phyloP scores from a whole-genome alignment of 2,329 filamentous ascomycete genomes.

The Apiospora pterosperma region DNA sequence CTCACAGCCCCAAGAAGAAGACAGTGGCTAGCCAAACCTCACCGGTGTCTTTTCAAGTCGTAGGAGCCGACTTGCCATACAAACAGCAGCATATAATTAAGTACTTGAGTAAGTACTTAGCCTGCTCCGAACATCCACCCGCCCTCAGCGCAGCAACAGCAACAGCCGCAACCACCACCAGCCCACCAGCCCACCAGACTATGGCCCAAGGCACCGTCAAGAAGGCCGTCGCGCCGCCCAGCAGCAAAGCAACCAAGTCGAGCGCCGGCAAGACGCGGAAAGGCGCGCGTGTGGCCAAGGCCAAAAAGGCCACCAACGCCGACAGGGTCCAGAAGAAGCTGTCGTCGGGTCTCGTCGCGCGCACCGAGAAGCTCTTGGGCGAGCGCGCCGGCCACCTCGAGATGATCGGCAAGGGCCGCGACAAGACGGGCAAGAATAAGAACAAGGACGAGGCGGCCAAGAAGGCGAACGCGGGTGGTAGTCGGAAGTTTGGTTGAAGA shows the following conservation, averaged over 20 bases:
- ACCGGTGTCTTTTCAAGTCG: background rate
- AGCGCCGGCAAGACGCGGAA: constrained; percentile 33
- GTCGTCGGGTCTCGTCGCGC: constrained; percentile 48
- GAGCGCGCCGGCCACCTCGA: constrained; percentile 59
- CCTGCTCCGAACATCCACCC: background rate
- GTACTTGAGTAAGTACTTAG: too few species aligned
- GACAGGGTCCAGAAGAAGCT: constrained; percentile 55
- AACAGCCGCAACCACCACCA: background rate
- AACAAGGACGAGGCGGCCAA: constrained; percentile 27
- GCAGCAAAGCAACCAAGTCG: constrained; percentile 40
- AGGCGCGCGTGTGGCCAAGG: constrained; percentile 27
- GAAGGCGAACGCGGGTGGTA: constrained; percentile 14
- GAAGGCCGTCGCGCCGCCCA: constrained; percentile 34
- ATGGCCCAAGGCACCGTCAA: constrained; percentile 58
- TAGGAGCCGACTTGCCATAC: background rate
- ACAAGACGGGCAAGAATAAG: constrained; percentile 37
- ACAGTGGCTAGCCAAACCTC: background rate
- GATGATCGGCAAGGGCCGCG: constrained; percentile 48
- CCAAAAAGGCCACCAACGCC: constrained; percentile 30
- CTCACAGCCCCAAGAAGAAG: background rate
- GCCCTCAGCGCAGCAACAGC: background rate
- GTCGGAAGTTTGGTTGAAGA: constrained; percentile 20
- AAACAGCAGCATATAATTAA: background rate
- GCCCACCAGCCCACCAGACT: background rate
- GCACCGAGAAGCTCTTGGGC: constrained; percentile 56